Percentiles rank a stretch among this genome's conserved stretches.
Evolutionary conservation across 192 early-diverging fungal species (phyloP).

Genomic region (Globomyces pollinis-pini): DNA sequence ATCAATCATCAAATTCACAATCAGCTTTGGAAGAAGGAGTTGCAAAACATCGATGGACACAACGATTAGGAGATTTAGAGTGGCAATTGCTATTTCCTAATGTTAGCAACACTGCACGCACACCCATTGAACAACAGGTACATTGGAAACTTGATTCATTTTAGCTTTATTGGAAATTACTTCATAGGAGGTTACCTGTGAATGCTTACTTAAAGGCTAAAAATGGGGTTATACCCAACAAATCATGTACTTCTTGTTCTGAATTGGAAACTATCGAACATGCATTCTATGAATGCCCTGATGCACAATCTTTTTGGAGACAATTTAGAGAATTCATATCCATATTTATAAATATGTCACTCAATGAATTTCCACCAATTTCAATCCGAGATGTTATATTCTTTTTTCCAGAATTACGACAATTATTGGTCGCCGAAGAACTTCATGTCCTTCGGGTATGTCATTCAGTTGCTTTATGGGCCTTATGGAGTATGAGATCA

Average conservation of each 20-base stretch:
- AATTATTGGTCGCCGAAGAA: not conserved
- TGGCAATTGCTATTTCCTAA: not conserved
- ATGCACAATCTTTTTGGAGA: slow-evolving; percentile 5
- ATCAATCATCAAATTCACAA: no score
- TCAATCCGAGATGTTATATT: not conserved
- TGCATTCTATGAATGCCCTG: slow-evolving; percentile 6
- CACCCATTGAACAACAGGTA: slow-evolving; percentile 5
- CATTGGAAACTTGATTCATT: no score
- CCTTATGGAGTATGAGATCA: slow-evolving; percentile 5
- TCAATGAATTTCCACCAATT: not conserved
- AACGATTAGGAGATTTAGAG: slow-evolving; percentile 2
- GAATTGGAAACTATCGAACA: slow-evolving; percentile 8
- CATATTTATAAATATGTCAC: slow-evolving; percentile 1
- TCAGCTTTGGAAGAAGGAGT: slow-evolving; percentile 7
- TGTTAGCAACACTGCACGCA: not conserved
- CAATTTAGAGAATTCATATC: not conserved
- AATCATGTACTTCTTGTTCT: not conserved
- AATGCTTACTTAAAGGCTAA: slow-evolving; percentile 10
- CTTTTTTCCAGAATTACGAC: slow-evolving; percentile 6
- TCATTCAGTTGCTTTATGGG: slow-evolving; percentile 1
- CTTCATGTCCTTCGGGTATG: not conserved
- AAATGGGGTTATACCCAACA: not conserved
- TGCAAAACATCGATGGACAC: slow-evolving; percentile 8
- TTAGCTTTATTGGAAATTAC: slow-evolving; percentile 3
- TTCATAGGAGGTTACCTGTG: slow-evolving; percentile 5